A percentile compares a stretch with the other conserved stretches of the same genome.
phyloP scores from a whole-genome alignment of 2,329 filamentous ascomycete genomes.

The Cladorrhinum sp. region DNA sequence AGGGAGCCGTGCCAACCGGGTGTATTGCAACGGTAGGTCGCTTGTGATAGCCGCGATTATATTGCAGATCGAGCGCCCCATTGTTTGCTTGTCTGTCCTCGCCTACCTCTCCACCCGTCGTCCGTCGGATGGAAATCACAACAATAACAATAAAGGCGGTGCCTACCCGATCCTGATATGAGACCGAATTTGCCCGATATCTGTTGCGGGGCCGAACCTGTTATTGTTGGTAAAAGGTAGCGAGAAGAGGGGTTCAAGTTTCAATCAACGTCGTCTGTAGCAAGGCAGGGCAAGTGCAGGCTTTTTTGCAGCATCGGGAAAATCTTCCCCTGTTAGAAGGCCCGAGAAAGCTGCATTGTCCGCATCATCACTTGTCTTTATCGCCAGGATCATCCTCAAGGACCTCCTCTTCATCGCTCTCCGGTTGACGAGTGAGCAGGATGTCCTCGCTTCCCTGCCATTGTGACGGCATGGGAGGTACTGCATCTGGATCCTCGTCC shows the following conservation, averaged over 20 bases:
- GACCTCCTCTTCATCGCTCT: conserved; percentile 39
- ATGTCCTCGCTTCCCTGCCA: conserved; percentile 67
- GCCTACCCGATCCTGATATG: background rate
- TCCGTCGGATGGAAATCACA: background rate
- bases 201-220: conserved; percentile 1
- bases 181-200: conserved; percentile 7
- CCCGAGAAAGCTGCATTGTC: background rate
- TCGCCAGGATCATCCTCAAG: conserved; percentile 31
- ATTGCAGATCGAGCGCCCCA: background rate
- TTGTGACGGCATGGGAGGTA: conserved; percentile 60
- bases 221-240: background rate
- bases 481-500: conserved; percentile 62
- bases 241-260: background rate
- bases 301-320: background rate
- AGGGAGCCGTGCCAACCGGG: background rate
- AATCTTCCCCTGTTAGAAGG: background rate
- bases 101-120: background rate
- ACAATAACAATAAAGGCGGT: background rate
- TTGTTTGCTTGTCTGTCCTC: background rate
- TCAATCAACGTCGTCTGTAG: background rate
- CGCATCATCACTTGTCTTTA: background rate
- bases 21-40: background rate
- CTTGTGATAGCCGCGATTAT: background rate
- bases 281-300: too few relatives aligned
- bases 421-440: conserved; percentile 42